These are phyloP conservation scores for Nicotiana undulata DNA, from an alignment of 257 asterid species.

Conservation along the genomic window DNA sequence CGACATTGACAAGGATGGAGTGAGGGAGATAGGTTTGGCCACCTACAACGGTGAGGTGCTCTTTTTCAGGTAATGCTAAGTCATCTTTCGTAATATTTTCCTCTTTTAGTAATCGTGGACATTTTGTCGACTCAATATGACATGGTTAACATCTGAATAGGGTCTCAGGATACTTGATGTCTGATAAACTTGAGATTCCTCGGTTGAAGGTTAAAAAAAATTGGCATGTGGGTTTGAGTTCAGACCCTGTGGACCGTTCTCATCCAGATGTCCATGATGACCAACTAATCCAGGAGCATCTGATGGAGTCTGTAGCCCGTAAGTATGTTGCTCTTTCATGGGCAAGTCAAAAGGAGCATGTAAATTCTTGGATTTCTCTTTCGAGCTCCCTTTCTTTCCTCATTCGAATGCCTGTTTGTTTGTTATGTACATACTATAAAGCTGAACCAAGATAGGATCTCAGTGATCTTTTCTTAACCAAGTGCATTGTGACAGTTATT, in stretches of 20 bases:
- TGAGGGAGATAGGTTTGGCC: constrained; percentile 90
- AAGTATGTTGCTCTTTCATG: constrained; percentile 12
- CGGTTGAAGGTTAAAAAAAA: constrained; percentile 88
- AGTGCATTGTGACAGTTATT: constrained; percentile 1
- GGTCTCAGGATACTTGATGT: constrained; percentile 91
- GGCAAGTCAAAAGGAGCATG: neutral
- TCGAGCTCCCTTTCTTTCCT: neutral
- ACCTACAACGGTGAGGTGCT: constrained; percentile 96
- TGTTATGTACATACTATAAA: neutral
- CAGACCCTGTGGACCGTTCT: constrained; percentile 85
- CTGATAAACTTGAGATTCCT: constrained; percentile 85
- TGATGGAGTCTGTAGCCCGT: constrained; percentile 46
- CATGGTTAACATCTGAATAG: constrained; percentile 24
- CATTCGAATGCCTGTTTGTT: neutral
- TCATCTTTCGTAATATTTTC: neutral
- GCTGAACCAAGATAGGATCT: neutral
- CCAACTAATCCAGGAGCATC: constrained; percentile 58
- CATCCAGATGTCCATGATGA: constrained; percentile 98
- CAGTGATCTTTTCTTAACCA: neutral
- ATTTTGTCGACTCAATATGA: neutral
- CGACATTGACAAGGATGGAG: constrained; percentile 97
- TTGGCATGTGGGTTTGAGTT: constrained; percentile 84
- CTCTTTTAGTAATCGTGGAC: neutral
- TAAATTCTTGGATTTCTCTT: neutral
- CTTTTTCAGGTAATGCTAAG: constrained; percentile 67